These are phyloP conservation scores for Backusella circina DNA, from an alignment of 192 early-diverging fungal species.

Conservation along the genomic window DNA sequence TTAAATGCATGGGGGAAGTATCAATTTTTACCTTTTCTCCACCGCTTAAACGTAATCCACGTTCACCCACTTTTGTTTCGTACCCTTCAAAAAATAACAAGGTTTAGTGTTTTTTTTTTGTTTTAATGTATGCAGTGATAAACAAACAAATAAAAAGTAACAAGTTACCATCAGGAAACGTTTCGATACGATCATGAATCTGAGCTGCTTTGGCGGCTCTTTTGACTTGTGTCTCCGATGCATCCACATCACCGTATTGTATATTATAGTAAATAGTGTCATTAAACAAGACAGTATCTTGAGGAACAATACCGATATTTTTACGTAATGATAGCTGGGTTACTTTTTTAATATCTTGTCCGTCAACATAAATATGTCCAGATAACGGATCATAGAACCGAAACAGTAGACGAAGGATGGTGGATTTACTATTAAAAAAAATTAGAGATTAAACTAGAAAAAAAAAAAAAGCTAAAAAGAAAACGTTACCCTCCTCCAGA, in stretches of 20 bases:
- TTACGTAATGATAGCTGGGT: conserved; percentile 72
- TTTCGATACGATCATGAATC: conserved; percentile 75
- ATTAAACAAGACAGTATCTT: conserved; percentile 97
- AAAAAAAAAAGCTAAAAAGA: neutral
- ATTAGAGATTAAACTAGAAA: neutral
- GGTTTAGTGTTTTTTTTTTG: neutral
- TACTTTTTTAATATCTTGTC: conserved; percentile 68
- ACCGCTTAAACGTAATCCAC: conserved; percentile 77
- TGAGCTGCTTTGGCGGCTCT: conserved; percentile 72
- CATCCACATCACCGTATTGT: conserved; percentile 72
- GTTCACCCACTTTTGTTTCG: conserved; percentile 65
- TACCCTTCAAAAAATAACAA: conserved; percentile 28
- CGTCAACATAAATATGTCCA: conserved; percentile 86
- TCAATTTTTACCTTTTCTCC: conserved; percentile 73
- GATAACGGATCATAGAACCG: conserved; percentile 84
- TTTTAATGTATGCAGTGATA: neutral
- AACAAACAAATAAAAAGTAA: conserved; percentile 3
- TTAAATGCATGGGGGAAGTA: too few species aligned
- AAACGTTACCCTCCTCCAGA: conserved; percentile 58
- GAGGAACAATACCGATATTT: conserved; percentile 90
- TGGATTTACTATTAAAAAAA: conserved; percentile 51
- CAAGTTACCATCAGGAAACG: conserved; percentile 66
- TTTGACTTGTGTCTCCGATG: conserved; percentile 65
- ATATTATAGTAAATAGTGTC: conserved; percentile 95
- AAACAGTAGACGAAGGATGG: conserved; percentile 78